Conservation (phyloP, 495 filamentous ascomycete genomes). For the Hyaloscypha bicolor region DNA sequence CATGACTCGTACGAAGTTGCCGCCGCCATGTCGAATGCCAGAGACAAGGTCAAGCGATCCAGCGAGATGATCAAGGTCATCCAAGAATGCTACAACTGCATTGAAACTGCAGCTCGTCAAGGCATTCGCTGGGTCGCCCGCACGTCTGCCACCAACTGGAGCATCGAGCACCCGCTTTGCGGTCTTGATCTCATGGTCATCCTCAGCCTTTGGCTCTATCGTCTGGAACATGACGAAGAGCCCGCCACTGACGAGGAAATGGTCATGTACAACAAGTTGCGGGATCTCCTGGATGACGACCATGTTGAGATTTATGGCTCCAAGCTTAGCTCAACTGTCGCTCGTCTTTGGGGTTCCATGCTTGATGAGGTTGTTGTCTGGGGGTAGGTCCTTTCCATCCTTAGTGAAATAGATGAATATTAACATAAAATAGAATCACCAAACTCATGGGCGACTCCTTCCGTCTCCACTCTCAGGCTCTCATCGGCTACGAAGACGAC, state of each 20-base stretch:
- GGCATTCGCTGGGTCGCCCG: slow-evolving; percentile 98
- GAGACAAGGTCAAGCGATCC: slow-evolving; percentile 90
- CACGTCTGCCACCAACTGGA: slow-evolving; percentile 98
- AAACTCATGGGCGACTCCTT: slow-evolving; percentile 98
- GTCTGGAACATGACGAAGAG: slow-evolving; percentile 98
- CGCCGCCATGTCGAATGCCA: slow-evolving; percentile 90
- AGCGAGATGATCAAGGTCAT: slow-evolving; percentile 99
- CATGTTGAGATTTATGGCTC: slow-evolving; percentile 75
- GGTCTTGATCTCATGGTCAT: slow-evolving; percentile 99
- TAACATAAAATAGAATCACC: slow-evolving; percentile 80
- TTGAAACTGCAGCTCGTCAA: slow-evolving; percentile 91
- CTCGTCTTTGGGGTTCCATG: slow-evolving; percentile 96
- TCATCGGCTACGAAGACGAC: slow-evolving; percentile 90
- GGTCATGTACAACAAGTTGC: slow-evolving; percentile 93
- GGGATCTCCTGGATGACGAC: slow-evolving; percentile 87
- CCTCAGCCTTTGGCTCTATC: slow-evolving; percentile 96
- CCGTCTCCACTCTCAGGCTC: slow-evolving; percentile 92
- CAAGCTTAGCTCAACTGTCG: slow-evolving; percentile 90
- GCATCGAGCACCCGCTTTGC: slow-evolving; percentile 95
- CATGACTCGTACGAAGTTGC: slow-evolving; percentile 97
- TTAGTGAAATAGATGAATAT: slow-evolving; percentile 3
- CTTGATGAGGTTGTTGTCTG: slow-evolving; percentile 98
- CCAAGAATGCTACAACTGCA: slow-evolving; percentile 96
- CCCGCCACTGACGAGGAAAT: slow-evolving; percentile 87
- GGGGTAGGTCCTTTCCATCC: slow-evolving; percentile 60